Percentiles rank a stretch among this genome's conserved stretches.
These are phyloP conservation scores for Mesembryanthemum crystallinum DNA, from an alignment of 148 eudicot species.

Conservation along the genomic window DNA sequence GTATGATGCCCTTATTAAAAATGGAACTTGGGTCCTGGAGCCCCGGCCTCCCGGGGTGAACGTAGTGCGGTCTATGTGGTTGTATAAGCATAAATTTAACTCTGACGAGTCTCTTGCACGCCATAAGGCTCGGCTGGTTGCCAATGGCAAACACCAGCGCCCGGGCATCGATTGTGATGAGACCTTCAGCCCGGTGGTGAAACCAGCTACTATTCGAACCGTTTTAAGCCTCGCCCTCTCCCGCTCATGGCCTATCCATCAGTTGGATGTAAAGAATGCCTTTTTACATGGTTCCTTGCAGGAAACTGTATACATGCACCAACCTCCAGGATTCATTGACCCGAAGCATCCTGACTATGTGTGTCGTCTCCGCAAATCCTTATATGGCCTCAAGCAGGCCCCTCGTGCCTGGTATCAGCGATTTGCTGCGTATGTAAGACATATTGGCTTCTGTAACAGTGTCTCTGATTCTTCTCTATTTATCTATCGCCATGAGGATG, in stretches of 20 bases:
- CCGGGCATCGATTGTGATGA: background rate
- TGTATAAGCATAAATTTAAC: background rate
- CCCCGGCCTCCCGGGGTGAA: no score
- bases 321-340: background rate
- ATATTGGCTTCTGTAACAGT: no score
- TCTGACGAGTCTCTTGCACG: background rate
- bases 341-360: background rate
- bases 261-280: background rate
- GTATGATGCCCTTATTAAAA: no score
- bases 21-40: no score
- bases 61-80: no score
- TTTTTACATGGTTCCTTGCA: background rate
- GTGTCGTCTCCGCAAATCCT: background rate
- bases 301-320: background rate
- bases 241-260: background rate
- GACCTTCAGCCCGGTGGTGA: slow-evolving; percentile 2
- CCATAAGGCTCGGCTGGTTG: background rate
- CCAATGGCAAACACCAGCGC: background rate
- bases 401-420: background rate
- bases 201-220: slow-evolving; percentile 23
- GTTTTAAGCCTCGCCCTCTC: background rate
- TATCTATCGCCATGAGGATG: no score
- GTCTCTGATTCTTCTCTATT: no score
- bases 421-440: background rate
- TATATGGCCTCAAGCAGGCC: background rate